Conservation (phyloP, 2,329 filamentous ascomycete species). For the Penicillium sp. region DNA sequence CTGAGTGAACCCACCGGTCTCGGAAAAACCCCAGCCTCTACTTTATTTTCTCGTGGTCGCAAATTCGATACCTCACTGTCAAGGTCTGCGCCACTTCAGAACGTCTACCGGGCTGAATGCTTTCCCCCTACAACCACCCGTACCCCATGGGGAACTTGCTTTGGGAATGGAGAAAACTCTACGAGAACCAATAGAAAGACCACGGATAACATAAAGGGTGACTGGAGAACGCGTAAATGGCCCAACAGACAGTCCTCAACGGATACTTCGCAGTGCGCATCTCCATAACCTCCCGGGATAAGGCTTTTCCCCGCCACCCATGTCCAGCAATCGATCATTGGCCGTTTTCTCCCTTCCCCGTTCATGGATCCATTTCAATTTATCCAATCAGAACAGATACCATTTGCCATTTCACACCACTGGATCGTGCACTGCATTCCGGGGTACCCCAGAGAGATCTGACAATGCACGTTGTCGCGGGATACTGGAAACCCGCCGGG, state of each 20-base stretch:
- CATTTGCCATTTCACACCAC: background rate
- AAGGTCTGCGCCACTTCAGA: background rate
- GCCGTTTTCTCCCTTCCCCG: background rate
- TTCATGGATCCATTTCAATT: constrained; percentile 5
- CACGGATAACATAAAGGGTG: background rate
- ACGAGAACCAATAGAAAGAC: background rate
- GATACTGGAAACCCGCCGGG: background rate
- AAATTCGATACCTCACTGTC: background rate
- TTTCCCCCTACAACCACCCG: constrained; percentile 8
- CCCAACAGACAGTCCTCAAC: background rate
- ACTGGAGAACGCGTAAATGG: background rate
- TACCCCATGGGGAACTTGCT: constrained; percentile 5
- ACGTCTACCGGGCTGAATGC: constrained; percentile 10
- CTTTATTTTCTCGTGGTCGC: too few relatives aligned
- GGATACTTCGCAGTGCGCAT: background rate
- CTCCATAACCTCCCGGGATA: constrained; percentile 15
- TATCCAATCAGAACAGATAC: constrained; percentile 8
- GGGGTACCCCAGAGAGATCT: constrained; percentile 12
- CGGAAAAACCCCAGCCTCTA: too few relatives aligned
- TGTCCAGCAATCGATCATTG: constrained; percentile 5
- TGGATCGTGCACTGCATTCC: constrained; percentile 5
- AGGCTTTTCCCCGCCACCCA: constrained; percentile 25
- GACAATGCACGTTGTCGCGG: background rate
- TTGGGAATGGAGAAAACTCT: background rate
- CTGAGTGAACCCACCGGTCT: too few relatives aligned